Evolutionary conservation across 495 filamentous ascomycete genomes (phyloP).

Genomic region (Penicillium samsonianum): DNA sequence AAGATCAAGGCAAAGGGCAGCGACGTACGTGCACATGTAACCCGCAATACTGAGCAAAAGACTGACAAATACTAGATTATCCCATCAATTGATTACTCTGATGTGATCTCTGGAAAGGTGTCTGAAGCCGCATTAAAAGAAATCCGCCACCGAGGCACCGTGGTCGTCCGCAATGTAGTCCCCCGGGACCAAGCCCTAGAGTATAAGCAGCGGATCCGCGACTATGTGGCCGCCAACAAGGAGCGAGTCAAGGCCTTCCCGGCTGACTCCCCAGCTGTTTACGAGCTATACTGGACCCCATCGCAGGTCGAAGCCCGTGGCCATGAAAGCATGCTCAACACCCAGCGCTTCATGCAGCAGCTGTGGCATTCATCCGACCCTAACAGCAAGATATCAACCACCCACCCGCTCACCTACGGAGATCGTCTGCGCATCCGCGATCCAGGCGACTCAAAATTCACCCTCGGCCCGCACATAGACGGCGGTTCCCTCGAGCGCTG

Average conservation of each 20-base stretch:
- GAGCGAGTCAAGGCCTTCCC: constrained; percentile 55
- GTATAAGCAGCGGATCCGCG: constrained; percentile 49
- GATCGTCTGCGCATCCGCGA: constrained; percentile 75
- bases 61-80: constrained; percentile 46
- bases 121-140: constrained; percentile 50
- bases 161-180: constrained; percentile 63
- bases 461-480: constrained; percentile 83
- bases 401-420: constrained; percentile 71
- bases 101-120: constrained; percentile 49
- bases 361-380: constrained; percentile 71
- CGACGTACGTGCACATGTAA: constrained; percentile 39
- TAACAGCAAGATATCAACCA: constrained; percentile 59
- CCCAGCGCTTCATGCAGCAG: constrained; percentile 71
- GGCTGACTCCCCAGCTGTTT: constrained; percentile 69
- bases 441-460: constrained; percentile 71
- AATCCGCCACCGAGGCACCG: constrained; percentile 62
- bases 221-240: constrained; percentile 61
- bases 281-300: constrained; percentile 86
- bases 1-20: constrained; percentile 52
- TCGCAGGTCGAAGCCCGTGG: constrained; percentile 72
- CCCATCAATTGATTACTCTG: constrained; percentile 59
- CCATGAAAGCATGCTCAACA: constrained; percentile 67
- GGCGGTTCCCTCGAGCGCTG: constrained; percentile 84
- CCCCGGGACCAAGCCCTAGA: constrained; percentile 58
- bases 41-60: neutral